Conservation (phyloP, 305 asterid genomes). For the Withania somnifera region DNA sequence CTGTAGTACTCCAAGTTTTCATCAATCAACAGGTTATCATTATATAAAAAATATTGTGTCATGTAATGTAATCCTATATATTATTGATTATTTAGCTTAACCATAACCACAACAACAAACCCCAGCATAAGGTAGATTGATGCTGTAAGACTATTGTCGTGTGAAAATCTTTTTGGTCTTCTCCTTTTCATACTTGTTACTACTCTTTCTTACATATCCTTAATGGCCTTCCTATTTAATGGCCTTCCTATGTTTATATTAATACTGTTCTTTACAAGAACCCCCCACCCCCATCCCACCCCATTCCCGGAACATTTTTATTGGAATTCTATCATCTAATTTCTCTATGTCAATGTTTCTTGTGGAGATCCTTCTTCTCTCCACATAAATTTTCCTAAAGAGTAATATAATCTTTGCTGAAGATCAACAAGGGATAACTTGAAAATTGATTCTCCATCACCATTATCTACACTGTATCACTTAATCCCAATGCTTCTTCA, state of each 20-base stretch:
- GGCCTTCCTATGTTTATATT: neutral
- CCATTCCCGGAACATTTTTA: neutral
- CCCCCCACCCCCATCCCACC: too few relatives aligned
- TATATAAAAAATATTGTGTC: neutral
- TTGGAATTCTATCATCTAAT: neutral
- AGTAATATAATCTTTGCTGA: neutral
- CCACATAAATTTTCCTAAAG: neutral
- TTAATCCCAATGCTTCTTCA: neutral
- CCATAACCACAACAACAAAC: neutral
- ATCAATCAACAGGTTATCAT: neutral
- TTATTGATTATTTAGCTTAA: neutral
- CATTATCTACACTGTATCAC: neutral
- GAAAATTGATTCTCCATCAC: neutral
- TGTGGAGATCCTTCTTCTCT: neutral
- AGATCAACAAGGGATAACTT: neutral
- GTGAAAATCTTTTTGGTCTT: neutral
- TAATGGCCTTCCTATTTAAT: neutral
- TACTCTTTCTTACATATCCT: neutral
- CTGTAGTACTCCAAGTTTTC: neutral
- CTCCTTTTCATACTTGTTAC: neutral
- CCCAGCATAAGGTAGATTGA: neutral
- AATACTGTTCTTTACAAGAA: neutral
- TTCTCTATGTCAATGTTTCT: neutral
- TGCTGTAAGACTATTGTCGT: neutral
- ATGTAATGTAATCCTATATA: neutral